Conservation (phyloP, 2,329 filamentous ascomycete species). For the Pezicula neosporulosa region DNA sequence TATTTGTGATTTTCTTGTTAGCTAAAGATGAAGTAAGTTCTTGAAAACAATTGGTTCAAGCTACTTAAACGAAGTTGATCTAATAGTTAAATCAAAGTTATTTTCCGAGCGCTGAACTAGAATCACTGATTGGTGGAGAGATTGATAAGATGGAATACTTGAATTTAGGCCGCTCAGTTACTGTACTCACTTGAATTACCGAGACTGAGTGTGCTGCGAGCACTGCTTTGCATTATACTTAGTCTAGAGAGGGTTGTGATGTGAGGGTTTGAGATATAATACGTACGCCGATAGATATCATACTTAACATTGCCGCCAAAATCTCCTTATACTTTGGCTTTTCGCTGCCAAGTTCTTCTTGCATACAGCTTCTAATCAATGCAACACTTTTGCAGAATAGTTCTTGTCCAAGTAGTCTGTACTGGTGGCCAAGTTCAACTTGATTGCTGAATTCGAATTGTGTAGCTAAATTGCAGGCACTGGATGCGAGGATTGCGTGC, state of each 20-base stretch:
- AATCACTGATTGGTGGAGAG: too few relatives aligned
- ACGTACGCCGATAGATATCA: conserved; percentile 1
- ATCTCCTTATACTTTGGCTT: not conserved
- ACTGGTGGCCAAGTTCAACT: not conserved
- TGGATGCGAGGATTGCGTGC: not conserved
- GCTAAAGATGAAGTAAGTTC: not conserved
- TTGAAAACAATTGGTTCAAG: too few relatives aligned
- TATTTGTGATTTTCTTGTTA: not conserved
- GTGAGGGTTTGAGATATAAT: too few relatives aligned
- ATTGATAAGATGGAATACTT: too few relatives aligned
- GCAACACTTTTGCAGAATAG: not conserved
- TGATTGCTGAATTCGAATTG: not conserved
- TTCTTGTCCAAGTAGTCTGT: not conserved
- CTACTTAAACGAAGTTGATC: too few relatives aligned
- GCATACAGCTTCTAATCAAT: not conserved
- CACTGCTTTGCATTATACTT: too few relatives aligned
- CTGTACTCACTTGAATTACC: too few relatives aligned
- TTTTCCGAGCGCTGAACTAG: too few relatives aligned
- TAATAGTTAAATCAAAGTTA: too few relatives aligned
- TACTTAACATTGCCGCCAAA: not conserved
- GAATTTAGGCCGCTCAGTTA: too few relatives aligned
- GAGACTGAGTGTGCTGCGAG: too few relatives aligned
- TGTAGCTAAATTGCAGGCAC: not conserved
- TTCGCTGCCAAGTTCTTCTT: not conserved
- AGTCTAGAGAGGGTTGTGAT: too few relatives aligned